phyloP scores from a whole-genome alignment of 73 alveolate genomes.

The Paraurostyla sp. region DNA sequence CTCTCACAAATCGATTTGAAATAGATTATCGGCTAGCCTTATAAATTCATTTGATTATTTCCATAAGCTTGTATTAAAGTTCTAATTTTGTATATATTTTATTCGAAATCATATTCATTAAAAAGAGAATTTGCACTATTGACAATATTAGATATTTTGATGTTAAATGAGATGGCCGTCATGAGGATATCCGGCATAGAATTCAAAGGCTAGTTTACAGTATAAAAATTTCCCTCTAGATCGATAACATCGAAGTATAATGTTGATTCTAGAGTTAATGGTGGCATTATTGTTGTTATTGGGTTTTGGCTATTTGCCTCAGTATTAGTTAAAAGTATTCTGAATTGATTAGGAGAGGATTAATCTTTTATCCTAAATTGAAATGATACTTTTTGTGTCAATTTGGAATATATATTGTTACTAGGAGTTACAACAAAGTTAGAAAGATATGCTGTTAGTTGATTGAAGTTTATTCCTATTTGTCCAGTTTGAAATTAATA shows the following conservation, averaged over 20 bases:
- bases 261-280: not conserved
- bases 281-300: not conserved
- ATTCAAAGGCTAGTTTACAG: not conserved
- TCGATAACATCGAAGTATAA: not conserved
- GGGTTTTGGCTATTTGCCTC: not conserved
- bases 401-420: not conserved
- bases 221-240: conserved; percentile 1
- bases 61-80: not conserved
- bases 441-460: not conserved
- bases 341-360: not conserved
- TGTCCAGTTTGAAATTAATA: not conserved
- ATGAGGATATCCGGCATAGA: not conserved
- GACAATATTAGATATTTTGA: not conserved
- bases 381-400: not conserved
- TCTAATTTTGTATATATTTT: not conserved
- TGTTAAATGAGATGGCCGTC: not conserved
- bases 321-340: not conserved
- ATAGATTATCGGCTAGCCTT: not conserved
- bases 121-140: not conserved
- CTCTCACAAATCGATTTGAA: not conserved
- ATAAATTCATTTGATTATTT: not conserved
- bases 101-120: conserved; percentile 17
- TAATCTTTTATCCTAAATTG: not conserved
- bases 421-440: conserved; percentile 1
- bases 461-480: not conserved